Evolutionary conservation across 495 filamentous ascomycete genomes (phyloP).

Genomic region (Xylaria intraflava): DNA sequence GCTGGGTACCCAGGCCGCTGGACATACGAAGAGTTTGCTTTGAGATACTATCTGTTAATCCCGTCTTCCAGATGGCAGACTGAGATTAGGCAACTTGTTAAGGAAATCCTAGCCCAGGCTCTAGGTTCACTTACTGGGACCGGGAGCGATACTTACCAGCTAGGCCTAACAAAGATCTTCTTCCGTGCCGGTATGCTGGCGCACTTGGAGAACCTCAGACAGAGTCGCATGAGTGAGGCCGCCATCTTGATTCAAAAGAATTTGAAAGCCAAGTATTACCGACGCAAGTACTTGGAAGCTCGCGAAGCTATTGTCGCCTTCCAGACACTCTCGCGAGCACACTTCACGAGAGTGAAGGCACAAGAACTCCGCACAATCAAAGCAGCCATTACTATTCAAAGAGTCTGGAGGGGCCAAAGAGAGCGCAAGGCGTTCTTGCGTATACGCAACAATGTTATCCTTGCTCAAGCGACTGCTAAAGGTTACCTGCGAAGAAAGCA

Average conservation of each 20-base stretch:
- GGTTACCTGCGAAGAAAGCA: conserved; percentile 81
- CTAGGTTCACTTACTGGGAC: conserved; percentile 69
- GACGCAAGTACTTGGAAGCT: conserved; percentile 84
- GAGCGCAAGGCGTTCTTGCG: conserved; percentile 68
- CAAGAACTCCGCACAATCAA: conserved; percentile 75
- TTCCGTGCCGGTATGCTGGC: conserved; percentile 99
- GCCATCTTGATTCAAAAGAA: conserved; percentile 99
- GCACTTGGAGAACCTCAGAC: conserved; percentile 90
- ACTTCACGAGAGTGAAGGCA: conserved; percentile 67
- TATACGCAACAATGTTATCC: conserved; percentile 74
- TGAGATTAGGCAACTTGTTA: conserved; percentile 88
- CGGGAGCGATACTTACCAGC: conserved; percentile 89
- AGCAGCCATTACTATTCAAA: conserved; percentile 89
- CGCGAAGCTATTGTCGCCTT: conserved; percentile 71
- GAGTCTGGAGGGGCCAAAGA: conserved; percentile 87
- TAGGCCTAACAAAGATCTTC: conserved; percentile 97
- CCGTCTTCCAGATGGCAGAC: conserved; percentile 86
- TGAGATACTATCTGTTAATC: conserved; percentile 97
- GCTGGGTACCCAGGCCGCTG: conserved; percentile 96
- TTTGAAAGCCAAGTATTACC: conserved; percentile 87
- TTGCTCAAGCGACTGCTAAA: conserved; percentile 82
- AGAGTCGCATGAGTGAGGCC: conserved; percentile 82
- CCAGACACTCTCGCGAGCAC: conserved; percentile 67
- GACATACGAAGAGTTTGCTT: conserved; percentile 98
- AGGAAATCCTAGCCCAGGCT: conserved; percentile 84